phyloP scores from a whole-genome alignment of 495 filamentous ascomycete genomes.

The Talaromyces thailandensis region DNA sequence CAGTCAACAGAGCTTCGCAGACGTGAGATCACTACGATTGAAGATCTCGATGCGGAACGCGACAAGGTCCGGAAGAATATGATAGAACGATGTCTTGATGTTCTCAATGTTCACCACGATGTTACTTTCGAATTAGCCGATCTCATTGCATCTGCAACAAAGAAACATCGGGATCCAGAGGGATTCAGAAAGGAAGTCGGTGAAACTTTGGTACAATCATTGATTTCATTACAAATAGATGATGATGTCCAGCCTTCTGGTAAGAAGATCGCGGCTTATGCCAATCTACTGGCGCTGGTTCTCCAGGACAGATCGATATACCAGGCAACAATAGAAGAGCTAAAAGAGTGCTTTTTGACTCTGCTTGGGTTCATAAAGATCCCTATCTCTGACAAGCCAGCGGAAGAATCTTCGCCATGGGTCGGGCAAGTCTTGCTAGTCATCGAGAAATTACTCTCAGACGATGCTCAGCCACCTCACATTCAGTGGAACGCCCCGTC shows the following conservation, averaged over 20 bases:
- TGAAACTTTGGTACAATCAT: constrained; percentile 71
- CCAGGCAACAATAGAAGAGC: constrained; percentile 57
- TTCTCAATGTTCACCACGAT: constrained; percentile 77
- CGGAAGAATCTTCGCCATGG: constrained; percentile 79
- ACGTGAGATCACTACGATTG: constrained; percentile 50
- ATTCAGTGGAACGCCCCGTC: constrained; percentile 62
- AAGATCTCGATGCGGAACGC: constrained; percentile 77
- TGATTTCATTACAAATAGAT: constrained; percentile 73
- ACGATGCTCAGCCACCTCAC: constrained; percentile 72
- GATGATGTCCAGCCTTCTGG: constrained; percentile 60
- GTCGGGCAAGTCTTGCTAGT: constrained; percentile 83
- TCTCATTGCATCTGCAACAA: constrained; percentile 67
- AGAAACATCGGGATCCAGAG: constrained; percentile 56
- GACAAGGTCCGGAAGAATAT: constrained; percentile 62
- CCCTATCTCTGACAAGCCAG: constrained; percentile 41
- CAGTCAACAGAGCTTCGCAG: constrained; percentile 20
- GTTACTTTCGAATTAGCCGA: constrained; percentile 89
- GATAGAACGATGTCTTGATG: constrained; percentile 83
- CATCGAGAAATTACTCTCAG: constrained; percentile 78
- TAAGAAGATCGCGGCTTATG: constrained; percentile 86
- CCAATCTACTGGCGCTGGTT: constrained; percentile 83
- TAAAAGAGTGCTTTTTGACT: constrained; percentile 68
- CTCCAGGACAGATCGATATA: constrained; percentile 80
- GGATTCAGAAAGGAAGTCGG: constrained; percentile 65
- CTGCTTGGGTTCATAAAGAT: constrained; percentile 77